Evolutionary conservation across 371 early-diverging fungal species (phyloP).

Genomic region (Mucor velutinosus): DNA sequence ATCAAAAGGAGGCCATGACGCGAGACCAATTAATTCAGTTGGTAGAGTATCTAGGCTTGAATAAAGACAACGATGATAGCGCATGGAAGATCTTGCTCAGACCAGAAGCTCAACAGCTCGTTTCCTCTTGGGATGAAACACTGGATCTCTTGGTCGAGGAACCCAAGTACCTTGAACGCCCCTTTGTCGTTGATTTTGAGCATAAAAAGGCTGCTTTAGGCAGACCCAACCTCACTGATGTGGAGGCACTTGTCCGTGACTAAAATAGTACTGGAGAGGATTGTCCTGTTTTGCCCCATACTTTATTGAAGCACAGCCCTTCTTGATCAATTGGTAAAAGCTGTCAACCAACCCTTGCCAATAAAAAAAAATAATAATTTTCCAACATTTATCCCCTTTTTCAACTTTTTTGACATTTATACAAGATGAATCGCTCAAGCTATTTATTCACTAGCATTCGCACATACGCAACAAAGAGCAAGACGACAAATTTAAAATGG

Average conservation of each 20-base stretch:
- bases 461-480: conserved; percentile 50
- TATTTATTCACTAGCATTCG: conserved; percentile 28
- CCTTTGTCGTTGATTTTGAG: conserved; percentile 50
- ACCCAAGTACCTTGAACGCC: conserved; percentile 47
- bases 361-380: not conserved
- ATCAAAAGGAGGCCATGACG: conserved; percentile 35
- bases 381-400: not conserved
- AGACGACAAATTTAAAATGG: conserved; percentile 43
- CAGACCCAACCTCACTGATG: conserved; percentile 41
- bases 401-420: not conserved
- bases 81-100: conserved; percentile 33
- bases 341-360: conserved; percentile 6
- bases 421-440: conserved; percentile 15
- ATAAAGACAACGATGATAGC: conserved; percentile 5
- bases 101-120: conserved; percentile 36
- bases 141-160: conserved; percentile 36
- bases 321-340: not conserved
- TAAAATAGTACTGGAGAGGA: too few species aligned
- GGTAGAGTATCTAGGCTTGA: conserved; percentile 34
- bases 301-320: not conserved
- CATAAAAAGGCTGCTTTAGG: conserved; percentile 47
- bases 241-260: conserved; percentile 23
- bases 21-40: conserved; percentile 27
- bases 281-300: not conserved
- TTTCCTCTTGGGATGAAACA: conserved; percentile 33